Conservation (phyloP, 495 filamentous ascomycete species). For the Lophium mytilinum region DNA sequence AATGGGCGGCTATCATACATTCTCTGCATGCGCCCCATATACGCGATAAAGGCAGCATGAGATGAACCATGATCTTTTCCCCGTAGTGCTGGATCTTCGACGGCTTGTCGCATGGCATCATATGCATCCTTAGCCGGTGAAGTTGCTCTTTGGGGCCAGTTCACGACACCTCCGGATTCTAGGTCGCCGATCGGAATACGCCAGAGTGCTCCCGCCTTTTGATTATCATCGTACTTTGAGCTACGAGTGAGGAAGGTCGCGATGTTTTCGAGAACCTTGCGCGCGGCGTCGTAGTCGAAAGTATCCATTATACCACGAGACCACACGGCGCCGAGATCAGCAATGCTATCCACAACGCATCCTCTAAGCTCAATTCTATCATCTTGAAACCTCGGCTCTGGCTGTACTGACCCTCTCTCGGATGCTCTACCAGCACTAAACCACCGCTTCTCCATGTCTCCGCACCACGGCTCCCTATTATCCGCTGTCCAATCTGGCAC, state of each 20-base stretch:
- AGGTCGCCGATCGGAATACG: not conserved
- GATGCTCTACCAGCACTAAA: not conserved
- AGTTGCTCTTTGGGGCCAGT: not conserved
- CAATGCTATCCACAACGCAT: too few species aligned
- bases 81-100: not conserved
- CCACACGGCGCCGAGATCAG: too few species aligned
- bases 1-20: constrained; percentile 7
- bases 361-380: too few species aligned
- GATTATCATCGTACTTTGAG: not conserved
- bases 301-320: too few species aligned
- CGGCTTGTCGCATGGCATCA: not conserved
- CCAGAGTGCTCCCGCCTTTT: not conserved
- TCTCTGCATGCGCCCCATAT: not conserved
- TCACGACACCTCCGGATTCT: not conserved
- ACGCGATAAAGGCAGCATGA: not conserved
- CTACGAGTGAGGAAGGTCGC: not conserved
- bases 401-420: too few species aligned
- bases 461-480: constrained; percentile 1
- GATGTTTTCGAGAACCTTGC: too few species aligned
- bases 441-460: not conserved
- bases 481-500: constrained; percentile 6
- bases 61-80: not conserved
- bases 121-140: not conserved
- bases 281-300: too few species aligned
- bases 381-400: too few species aligned